phyloP scores from a whole-genome alignment of 495 filamentous ascomycete species.

The Mytilinidion resinicola region DNA sequence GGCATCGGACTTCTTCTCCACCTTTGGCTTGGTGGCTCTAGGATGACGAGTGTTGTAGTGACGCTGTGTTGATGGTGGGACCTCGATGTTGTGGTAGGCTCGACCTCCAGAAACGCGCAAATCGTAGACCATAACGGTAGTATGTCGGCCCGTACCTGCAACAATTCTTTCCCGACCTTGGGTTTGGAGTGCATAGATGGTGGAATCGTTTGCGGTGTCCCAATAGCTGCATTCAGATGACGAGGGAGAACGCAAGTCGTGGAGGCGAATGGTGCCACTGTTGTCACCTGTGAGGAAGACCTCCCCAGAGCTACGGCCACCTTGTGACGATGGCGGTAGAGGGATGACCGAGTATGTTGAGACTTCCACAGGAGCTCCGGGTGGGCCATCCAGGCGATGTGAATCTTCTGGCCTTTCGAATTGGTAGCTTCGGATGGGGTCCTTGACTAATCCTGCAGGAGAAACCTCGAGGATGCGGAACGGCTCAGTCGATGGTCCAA shows the following conservation, averaged over 20 bases:
- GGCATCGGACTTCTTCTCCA: neutral
- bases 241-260: constrained; percentile 55
- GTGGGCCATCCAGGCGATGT: constrained; percentile 4
- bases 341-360: constrained; percentile 50
- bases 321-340: constrained; percentile 36
- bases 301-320: constrained; percentile 37
- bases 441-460: constrained; percentile 35
- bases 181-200: constrained; percentile 55
- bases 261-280: constrained; percentile 56
- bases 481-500: constrained; percentile 42
- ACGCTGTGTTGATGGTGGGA: neutral
- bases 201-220: constrained; percentile 50
- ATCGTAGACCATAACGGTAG: constrained; percentile 60
- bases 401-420: constrained; percentile 31
- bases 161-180: constrained; percentile 53
- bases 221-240: constrained; percentile 45
- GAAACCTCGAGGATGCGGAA: constrained; percentile 47
- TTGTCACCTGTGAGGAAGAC: constrained; percentile 58
- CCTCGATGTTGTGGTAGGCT: constrained; percentile 28
- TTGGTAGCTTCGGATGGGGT: constrained; percentile 37
- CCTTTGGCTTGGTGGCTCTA: neutral
- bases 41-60: neutral
- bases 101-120: constrained; percentile 49
- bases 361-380: neutral
- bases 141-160: constrained; percentile 50